A percentile compares a stretch with the other conserved stretches of the same genome.
phyloP scores from a whole-genome alignment of 345 rosid genomes.

The Salix suchowensis region DNA sequence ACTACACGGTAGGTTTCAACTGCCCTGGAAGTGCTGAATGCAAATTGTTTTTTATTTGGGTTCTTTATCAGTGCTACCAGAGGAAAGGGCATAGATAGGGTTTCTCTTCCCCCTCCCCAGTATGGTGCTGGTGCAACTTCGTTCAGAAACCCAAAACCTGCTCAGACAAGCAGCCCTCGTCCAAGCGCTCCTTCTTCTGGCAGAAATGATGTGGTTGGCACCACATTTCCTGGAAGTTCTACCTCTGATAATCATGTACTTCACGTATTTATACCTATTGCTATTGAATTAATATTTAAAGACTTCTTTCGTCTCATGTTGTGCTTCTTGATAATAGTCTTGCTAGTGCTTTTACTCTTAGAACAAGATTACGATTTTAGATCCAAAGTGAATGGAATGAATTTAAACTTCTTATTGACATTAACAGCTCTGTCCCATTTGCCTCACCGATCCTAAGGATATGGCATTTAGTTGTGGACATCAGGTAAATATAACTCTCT shows the following conservation, averaged over 20 bases:
- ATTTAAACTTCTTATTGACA: not conserved
- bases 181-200: conserved; percentile 29
- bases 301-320: not conserved
- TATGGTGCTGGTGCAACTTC: conserved; percentile 35
- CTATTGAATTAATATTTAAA: not conserved
- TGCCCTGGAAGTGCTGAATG: not conserved
- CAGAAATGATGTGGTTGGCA: conserved; percentile 16
- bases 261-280: not conserved
- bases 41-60: conserved; percentile 4
- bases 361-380: not conserved
- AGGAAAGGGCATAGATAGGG: conserved; percentile 54
- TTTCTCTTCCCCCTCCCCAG: conserved; percentile 76
- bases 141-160: conserved; percentile 18
- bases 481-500: conserved; percentile 20
- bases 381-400: not conserved
- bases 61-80: conserved; percentile 32
- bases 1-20: not conserved
- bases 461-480: conserved; percentile 33
- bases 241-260: conserved; percentile 43
- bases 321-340: not conserved
- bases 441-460: conserved; percentile 23
- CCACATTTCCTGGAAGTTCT: conserved; percentile 39
- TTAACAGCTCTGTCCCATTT: conserved; percentile 27
- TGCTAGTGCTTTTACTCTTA: not conserved
- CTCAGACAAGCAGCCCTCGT: conserved; percentile 6